These are phyloP conservation scores for Solanum chiquidenum DNA, from an alignment of 257 asterid genomes.

Conservation along the genomic window DNA sequence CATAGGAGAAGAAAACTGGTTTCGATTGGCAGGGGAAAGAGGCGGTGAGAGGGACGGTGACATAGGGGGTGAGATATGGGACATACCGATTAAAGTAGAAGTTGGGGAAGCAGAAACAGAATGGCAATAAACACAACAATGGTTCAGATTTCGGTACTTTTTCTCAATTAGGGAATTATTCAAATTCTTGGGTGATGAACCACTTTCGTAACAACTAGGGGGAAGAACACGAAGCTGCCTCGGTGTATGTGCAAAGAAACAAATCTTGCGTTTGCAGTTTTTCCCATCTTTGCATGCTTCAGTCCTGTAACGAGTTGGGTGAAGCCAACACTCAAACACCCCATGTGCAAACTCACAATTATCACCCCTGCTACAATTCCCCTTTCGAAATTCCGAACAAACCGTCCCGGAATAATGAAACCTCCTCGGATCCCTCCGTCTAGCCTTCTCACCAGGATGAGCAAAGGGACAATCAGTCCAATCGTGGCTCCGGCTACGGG, in stretches of 20 bases:
- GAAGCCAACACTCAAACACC: constrained; percentile 95
- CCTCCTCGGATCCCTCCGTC: constrained; percentile 83
- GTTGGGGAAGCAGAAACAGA: constrained; percentile 49
- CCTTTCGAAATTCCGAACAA: constrained; percentile 73
- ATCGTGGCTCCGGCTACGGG: constrained; percentile 89
- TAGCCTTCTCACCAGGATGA: constrained; percentile 93
- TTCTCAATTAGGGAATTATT: constrained; percentile 15
- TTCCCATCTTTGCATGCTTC: constrained; percentile 97
- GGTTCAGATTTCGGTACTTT: constrained; percentile 7
- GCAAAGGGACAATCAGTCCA: constrained; percentile 99
- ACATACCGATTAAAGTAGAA: constrained; percentile 45
- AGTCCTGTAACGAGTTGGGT: constrained; percentile 78
- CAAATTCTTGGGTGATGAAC: constrained; percentile 3
- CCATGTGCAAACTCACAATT: constrained; percentile 83
- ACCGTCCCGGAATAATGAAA: constrained; percentile 70
- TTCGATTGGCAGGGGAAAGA: constrained; percentile 31
- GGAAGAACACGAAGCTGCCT: constrained; percentile 78
- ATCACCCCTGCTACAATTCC: constrained; percentile 63
- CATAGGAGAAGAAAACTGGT: constrained; percentile 7
- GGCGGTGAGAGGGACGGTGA: constrained; percentile 64
- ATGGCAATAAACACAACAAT: constrained; percentile 61
- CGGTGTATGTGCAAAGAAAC: constrained; percentile 82
- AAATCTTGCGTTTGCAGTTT: constrained; percentile 78
- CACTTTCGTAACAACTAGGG: constrained; percentile 11
- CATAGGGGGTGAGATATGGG: constrained; percentile 33